Evolutionary conservation across 805 yeast genomes (phyloP).

Genomic region (Spathaspora girioi): DNA sequence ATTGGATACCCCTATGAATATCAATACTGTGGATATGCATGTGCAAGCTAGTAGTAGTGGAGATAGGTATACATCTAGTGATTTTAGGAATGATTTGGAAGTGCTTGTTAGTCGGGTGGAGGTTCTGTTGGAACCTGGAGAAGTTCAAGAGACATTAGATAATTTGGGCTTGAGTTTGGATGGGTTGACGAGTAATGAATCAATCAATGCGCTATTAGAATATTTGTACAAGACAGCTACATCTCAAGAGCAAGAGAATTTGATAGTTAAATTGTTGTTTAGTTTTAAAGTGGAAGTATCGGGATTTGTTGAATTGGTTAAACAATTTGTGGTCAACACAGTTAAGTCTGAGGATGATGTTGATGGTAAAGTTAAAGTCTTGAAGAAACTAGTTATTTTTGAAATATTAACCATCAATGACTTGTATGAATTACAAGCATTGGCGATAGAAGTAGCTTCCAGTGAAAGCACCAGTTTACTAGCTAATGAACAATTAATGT

Average conservation of each 20-base stretch:
- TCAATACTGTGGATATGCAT: conserved; percentile 14
- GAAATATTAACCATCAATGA: conserved; percentile 7
- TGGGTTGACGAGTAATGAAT: background rate
- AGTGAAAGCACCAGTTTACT: conserved; percentile 1
- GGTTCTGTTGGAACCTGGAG: conserved; percentile 10
- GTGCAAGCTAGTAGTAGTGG: background rate
- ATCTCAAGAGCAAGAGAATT: conserved; percentile 4
- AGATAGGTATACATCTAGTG: conserved; percentile 10
- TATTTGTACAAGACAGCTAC: background rate
- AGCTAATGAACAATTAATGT: conserved; percentile 3
- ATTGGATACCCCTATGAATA: conserved; percentile 34
- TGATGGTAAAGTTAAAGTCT: background rate
- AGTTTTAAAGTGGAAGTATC: conserved; percentile 1
- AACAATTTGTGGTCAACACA: background rate
- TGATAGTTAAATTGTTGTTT: conserved; percentile 5
- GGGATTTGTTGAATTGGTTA: background rate
- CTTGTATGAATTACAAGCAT: background rate
- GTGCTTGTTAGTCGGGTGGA: conserved; percentile 12
- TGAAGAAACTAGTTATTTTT: conserved; percentile 6
- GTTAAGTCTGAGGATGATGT: background rate
- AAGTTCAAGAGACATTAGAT: conserved; percentile 12
- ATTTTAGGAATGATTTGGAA: conserved; percentile 26
- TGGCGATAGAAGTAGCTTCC: background rate
- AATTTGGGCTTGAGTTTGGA: background rate
- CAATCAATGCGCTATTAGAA: conserved; percentile 1